Evolutionary conservation across 1,139 yeast genomes (phyloP), one percentile per base, ranked within the genome.

Genomic region (Yamadazyma sp.): DNA sequence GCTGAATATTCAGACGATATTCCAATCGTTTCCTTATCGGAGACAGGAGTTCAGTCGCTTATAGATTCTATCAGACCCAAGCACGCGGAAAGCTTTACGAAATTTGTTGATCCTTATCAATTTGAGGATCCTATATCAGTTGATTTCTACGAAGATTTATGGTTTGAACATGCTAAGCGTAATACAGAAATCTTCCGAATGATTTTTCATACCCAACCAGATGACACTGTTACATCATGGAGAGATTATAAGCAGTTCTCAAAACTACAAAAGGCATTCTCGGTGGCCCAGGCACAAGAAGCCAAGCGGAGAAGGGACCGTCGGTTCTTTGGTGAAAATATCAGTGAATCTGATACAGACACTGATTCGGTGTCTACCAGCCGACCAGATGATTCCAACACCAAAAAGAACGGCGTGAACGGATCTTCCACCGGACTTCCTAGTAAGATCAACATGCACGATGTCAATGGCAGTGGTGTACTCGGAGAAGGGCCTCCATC

Each of bases 201-300:
- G 61, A 88, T 92, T 2, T 94, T 94, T 73, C 92, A 90, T 48
- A 81, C 89, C 47, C 97, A 92, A 57, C 99, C 99, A 0, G 98
- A 94, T 59, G 88, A 92, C 56, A 71, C 77, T 12, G 97, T 92
- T 11, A 71, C 73, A 16, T 77, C 92, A 0, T 94, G 99, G 99
- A 77, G 78, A 42, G 96, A 88, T 35, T 94, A 89, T 59, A 89
- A 87, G 56, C 80, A 75, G 27, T 86, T 72, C 57, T 73, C 78
- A 34, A 76, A 74, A 39, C 59, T 84, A 51, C 70, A 68, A 38
- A 64, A 70, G 24, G 86, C 83, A 0, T 85, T 85, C 53, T 57
- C 61, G 32, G 51, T 70, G 29, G 74, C 80, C 11, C 92, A 72
- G 44, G 59, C 55, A 21, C 59, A 59, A 29, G 76, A 68, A 34